Evolutionary conservation across 2,329 filamentous ascomycete genomes (phyloP).

Genomic region (Metarhizium humberi): DNA sequence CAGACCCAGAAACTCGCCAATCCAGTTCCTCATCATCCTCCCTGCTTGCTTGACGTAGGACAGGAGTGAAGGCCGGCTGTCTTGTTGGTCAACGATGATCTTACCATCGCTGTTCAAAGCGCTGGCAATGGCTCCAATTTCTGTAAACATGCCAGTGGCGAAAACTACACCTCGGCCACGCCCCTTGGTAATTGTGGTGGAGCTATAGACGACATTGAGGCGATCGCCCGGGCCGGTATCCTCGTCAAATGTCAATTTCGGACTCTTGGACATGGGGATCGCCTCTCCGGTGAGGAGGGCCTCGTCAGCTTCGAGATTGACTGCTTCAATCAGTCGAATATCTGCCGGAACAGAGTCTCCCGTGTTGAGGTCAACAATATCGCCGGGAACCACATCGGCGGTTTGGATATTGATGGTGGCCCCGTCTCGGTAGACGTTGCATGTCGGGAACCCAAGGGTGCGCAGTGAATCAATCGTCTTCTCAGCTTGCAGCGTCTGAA

Average conservation of each 20-base stretch:
- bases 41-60: conserved; percentile 1
- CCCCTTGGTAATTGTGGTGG: conserved; percentile 42
- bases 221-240: conserved; percentile 36
- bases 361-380: conserved; percentile 36
- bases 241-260: conserved; percentile 27
- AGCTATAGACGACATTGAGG: conserved; percentile 47
- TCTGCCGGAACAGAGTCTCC: conserved; percentile 49
- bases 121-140: conserved; percentile 47
- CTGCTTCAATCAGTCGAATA: conserved; percentile 38
- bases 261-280: conserved; percentile 40
- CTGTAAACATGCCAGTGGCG: conserved; percentile 47
- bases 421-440: conserved; percentile 25
- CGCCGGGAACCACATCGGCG: conserved; percentile 39
- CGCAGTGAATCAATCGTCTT: conserved; percentile 29
- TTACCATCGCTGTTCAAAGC: conserved; percentile 12
- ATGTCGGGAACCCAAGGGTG: conserved; percentile 24
- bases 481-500: conserved; percentile 30
- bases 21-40: conserved; percentile 5
- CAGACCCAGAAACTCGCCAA: conserved; percentile 33
- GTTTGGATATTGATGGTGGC: conserved; percentile 19
- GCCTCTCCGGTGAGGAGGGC: conserved; percentile 51
- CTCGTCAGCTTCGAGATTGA: conserved; percentile 56
- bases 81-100: background rate
- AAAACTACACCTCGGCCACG: conserved; percentile 48
- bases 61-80: background rate